Conservation (phyloP, 345 rosid genomes). For the Eucalyptus sideroxylon region DNA sequence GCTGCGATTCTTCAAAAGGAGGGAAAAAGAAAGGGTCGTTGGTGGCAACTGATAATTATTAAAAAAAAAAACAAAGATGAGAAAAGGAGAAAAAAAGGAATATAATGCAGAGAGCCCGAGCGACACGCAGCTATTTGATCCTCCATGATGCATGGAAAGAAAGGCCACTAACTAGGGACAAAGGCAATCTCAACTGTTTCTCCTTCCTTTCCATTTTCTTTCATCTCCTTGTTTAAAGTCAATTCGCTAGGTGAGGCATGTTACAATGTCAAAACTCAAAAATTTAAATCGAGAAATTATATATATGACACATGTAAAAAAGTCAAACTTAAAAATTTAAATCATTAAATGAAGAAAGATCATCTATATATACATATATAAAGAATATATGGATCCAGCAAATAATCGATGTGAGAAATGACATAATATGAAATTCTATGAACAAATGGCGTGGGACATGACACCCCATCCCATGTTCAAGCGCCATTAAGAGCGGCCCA, state of each 20-base stretch:
- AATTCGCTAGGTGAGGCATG: fast-evolving
- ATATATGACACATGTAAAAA: too few relatives aligned
- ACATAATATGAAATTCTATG: neutral
- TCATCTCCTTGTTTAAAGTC: too few relatives aligned
- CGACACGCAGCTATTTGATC: neutral
- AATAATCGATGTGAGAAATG: neutral
- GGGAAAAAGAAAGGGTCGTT: neutral
- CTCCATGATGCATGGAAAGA: neutral
- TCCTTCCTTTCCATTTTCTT: neutral
- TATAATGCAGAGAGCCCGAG: neutral
- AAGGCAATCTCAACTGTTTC: neutral
- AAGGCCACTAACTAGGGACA: neutral
- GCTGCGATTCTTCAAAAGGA: neutral
- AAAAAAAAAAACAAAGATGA: neutral
- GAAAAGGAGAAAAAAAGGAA: neutral
- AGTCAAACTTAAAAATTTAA: too few relatives aligned
- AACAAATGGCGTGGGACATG: fast-evolving
- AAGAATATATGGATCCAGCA: too few relatives aligned
- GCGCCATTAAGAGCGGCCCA: neutral
- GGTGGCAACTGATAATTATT: neutral
- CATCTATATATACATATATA: too few relatives aligned
- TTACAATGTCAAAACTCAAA: too few relatives aligned
- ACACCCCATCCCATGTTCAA: neutral
- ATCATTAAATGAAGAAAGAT: too few relatives aligned
- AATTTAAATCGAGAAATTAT: too few relatives aligned